phyloP scores from a whole-genome alignment of 2,329 filamentous ascomycete genomes.

The Sporothrix pseudoabietina region DNA sequence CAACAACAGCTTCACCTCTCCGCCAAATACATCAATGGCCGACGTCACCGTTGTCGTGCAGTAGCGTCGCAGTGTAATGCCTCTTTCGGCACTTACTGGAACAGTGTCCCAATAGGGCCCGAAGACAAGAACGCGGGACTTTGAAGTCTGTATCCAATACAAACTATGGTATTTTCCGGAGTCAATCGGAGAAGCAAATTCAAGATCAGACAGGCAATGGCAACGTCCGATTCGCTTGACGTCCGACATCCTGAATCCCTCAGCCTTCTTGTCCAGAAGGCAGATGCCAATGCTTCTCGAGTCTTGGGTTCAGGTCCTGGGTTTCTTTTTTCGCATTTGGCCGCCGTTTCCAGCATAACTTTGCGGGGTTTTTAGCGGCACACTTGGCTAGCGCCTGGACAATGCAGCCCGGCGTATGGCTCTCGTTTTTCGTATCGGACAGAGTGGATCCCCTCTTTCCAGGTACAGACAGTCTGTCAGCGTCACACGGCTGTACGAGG shows the following conservation, averaged over 20 bases:
- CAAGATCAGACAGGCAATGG: not conserved
- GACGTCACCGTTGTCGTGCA: not conserved
- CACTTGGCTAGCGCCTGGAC: slow-evolving; percentile 1
- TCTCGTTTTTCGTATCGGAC: slow-evolving; percentile 26
- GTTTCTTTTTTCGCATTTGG: not conserved
- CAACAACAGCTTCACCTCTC: not conserved
- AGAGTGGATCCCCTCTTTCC: slow-evolving; percentile 4
- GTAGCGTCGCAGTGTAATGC: slow-evolving; percentile 19
- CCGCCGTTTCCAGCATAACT: not conserved
- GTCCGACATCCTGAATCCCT: not conserved
- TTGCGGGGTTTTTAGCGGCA: slow-evolving; percentile 19
- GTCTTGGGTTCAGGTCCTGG: not conserved
- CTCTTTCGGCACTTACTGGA: slow-evolving; percentile 20
- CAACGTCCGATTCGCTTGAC: not conserved
- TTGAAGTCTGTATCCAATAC: not conserved
- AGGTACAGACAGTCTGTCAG: not conserved
- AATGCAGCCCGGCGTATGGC: not conserved
- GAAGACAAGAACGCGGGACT: slow-evolving; percentile 23
- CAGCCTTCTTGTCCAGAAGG: not conserved
- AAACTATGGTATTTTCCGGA: not conserved
- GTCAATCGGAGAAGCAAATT: not conserved
- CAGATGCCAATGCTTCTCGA: not conserved
- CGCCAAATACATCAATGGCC: not conserved
- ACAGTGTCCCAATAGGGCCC: not conserved
- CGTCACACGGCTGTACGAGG: not conserved